These are phyloP conservation scores for Cryptococcus amylolentus DNA, from an alignment of 1,284 basidiomycete genomes.

Conservation along the genomic window DNA sequence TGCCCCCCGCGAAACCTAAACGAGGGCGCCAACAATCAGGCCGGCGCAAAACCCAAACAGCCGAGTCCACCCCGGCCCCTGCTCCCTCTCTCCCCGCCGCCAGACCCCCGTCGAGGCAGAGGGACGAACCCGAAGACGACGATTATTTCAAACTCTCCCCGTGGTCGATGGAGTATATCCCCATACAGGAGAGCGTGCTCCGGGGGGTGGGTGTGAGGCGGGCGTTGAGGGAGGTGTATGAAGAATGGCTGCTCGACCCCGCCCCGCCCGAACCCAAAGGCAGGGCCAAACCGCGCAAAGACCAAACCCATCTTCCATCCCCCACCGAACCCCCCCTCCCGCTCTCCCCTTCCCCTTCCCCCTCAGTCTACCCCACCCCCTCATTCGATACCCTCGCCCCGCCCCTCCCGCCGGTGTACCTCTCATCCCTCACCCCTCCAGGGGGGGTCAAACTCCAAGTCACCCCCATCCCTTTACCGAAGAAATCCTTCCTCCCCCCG, in stretches of 20 bases:
- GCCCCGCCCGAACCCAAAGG: too few relatives aligned
- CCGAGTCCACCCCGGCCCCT: background rate
- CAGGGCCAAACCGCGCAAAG: conserved; percentile 14
- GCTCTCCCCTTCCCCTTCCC: conserved; percentile 33
- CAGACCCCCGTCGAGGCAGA: background rate
- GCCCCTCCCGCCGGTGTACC: conserved; percentile 44
- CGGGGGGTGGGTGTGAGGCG: conserved; percentile 29
- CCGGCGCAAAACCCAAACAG: background rate
- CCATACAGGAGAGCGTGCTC: conserved; percentile 41
- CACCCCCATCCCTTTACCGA: conserved; percentile 17
- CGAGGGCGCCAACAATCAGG: background rate
- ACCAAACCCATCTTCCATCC: conserved; percentile 43
- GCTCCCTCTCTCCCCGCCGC: background rate
- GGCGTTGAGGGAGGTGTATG: conserved; percentile 33
- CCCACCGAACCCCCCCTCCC: conserved; percentile 40
- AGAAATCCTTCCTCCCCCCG: conserved; percentile 35
- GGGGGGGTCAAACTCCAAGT: conserved; percentile 12
- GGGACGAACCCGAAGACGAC: conserved; percentile 26
- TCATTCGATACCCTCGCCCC: conserved; percentile 52
- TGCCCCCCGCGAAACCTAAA: background rate
- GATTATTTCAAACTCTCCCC: conserved; percentile 39
- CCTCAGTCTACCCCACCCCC: conserved; percentile 41
- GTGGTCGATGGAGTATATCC: conserved; percentile 48
- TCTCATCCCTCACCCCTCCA: conserved; percentile 24
- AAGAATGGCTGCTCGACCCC: conserved; percentile 37